Conservation (phyloP, 108 stramenopile genomes). For the Mediolabrus comicus region DNA sequence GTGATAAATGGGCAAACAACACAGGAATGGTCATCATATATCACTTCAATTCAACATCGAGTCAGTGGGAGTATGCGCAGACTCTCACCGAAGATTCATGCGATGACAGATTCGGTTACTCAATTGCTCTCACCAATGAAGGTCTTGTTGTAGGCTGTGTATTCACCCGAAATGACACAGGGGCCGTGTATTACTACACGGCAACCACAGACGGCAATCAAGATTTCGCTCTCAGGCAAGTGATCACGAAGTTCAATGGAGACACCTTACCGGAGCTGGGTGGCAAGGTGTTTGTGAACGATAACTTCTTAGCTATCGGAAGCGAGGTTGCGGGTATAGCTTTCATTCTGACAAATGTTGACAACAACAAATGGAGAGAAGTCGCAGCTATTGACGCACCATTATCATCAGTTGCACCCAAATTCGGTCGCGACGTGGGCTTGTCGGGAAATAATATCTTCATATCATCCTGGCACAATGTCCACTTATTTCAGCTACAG, state of each 20-base stretch:
- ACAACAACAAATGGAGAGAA: background rate
- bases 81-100: background rate
- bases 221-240: background rate
- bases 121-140: background rate
- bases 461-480: background rate
- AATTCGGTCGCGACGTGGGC: background rate
- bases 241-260: background rate
- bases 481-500: background rate
- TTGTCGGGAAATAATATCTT: background rate
- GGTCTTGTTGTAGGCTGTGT: background rate
- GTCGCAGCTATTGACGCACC: background rate
- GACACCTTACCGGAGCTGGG: background rate
- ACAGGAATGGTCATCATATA: background rate
- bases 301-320: background rate
- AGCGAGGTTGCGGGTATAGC: background rate
- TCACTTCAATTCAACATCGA: background rate
- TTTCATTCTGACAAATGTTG: background rate
- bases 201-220: background rate
- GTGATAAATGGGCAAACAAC: background rate
- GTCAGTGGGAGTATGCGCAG: background rate
- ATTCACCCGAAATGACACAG: background rate
- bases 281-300: background rate
- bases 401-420: background rate
- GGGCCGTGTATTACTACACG: background rate
- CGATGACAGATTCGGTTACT: background rate